A percentile compares a stretch with the other conserved stretches of the same genome.
These are phyloP conservation scores for Lepidium aucheri DNA, from an alignment of 345 rosid genomes.

Conservation along the genomic window DNA sequence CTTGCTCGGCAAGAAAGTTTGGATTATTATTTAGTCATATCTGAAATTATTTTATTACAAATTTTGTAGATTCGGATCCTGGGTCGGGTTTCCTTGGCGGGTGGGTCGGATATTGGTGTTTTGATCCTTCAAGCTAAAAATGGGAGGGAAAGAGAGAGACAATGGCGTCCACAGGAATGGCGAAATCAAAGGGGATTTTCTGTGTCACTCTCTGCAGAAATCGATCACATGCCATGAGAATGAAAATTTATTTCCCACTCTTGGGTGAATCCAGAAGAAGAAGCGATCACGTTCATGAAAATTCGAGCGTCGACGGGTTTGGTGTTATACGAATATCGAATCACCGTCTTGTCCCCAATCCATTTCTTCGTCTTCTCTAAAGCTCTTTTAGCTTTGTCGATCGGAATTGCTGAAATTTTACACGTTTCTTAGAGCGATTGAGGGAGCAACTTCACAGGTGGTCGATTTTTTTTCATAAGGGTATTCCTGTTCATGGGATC, in stretches of 20 bases:
- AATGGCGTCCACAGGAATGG: slow-evolving; percentile 32
- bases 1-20: slow-evolving; percentile 16
- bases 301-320: not conserved
- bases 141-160: slow-evolving; percentile 30
- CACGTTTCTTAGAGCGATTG: not conserved
- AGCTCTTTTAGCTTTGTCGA: not conserved
- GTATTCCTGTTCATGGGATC: not conserved
- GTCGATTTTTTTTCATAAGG: too few species aligned
- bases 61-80: not conserved
- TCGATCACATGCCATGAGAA: slow-evolving; percentile 14
- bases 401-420: not conserved
- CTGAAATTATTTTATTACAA: not conserved
- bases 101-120: not conserved
- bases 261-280: slow-evolving; percentile 9
- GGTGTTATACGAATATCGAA: not conserved
- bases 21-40: not conserved
- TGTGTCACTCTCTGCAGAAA: slow-evolving; percentile 25
- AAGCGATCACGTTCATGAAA: slow-evolving; percentile 9
- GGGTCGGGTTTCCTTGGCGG: not conserved
- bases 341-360: not conserved
- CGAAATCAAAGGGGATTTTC: slow-evolving; percentile 30
- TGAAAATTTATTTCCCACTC: not conserved
- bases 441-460: slow-evolving; percentile 4
- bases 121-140: slow-evolving; percentile 13
- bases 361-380: not conserved